Percentiles rank a stretch among this genome's conserved stretches.
phyloP scores from a whole-genome alignment of 345 rosid species.

The Eucalyptus marginata region DNA sequence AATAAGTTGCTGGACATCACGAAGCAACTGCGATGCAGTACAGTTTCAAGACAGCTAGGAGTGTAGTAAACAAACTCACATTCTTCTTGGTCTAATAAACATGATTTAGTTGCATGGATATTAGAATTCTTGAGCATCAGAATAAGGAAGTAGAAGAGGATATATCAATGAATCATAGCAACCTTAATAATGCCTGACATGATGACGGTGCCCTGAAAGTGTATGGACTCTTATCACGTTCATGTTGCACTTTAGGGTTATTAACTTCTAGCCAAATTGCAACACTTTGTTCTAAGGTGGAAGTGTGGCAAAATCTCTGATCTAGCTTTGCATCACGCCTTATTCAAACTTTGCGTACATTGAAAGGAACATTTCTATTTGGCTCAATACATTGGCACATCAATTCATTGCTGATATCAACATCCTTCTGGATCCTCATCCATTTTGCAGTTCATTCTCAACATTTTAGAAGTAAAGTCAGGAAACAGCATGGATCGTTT shows the following conservation, averaged over 20 bases:
- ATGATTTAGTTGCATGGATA: neutral
- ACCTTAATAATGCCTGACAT: neutral
- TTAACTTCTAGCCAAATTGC: neutral
- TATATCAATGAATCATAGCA: neutral
- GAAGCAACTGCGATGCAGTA: neutral
- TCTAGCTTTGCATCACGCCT: neutral
- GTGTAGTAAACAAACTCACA: neutral
- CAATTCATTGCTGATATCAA: neutral
- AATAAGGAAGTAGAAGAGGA: neutral
- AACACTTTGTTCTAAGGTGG: neutral
- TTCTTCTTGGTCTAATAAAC: neutral
- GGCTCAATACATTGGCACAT: neutral
- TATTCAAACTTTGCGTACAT: neutral
- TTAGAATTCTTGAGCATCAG: neutral
- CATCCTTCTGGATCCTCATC: neutral
- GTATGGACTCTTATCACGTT: neutral
- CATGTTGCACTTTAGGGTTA: neutral
- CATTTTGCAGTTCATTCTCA: neutral
- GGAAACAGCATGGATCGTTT: neutral
- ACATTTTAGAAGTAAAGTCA: neutral
- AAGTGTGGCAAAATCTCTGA: neutral
- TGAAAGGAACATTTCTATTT: neutral
- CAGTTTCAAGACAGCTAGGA: neutral
- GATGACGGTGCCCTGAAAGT: neutral
- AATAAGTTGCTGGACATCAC: neutral